A percentile compares a stretch with the other conserved stretches of the same genome.
Evolutionary conservation across 352 stramenopile genomes (phyloP).

Genomic region (Globisporangium ultimum): DNA sequence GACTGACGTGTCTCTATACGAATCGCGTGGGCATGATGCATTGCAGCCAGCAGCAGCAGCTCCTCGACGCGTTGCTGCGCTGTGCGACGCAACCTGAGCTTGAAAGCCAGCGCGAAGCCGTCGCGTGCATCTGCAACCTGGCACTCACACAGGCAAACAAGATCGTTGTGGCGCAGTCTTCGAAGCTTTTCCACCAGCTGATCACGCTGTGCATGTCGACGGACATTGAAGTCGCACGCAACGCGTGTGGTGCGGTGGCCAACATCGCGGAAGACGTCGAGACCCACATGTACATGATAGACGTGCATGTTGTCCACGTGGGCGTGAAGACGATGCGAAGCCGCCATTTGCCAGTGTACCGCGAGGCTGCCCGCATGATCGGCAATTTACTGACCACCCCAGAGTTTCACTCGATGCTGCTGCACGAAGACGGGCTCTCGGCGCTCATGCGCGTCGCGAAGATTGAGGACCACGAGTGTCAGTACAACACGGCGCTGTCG

Average conservation of each 20-base stretch:
- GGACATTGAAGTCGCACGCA: slow-evolving; percentile 90
- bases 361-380: slow-evolving; percentile 89
- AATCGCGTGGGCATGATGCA: slow-evolving; percentile 85
- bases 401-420: slow-evolving; percentile 76
- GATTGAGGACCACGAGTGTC: slow-evolving; percentile 89
- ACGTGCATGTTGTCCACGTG: slow-evolving; percentile 87
- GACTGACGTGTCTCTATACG: slow-evolving; percentile 75
- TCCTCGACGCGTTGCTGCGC: slow-evolving; percentile 51
- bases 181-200: slow-evolving; percentile 54
- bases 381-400: slow-evolving; percentile 88
- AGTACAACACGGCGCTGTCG: slow-evolving; percentile 86
- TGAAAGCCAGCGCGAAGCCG: slow-evolving; percentile 89
- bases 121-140: slow-evolving; percentile 86
- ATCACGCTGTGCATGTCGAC: slow-evolving; percentile 70
- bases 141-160: slow-evolving; percentile 82
- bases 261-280: slow-evolving; percentile 88
- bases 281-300: slow-evolving; percentile 82
- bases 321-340: slow-evolving; percentile 87
- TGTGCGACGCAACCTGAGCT: slow-evolving; percentile 49
- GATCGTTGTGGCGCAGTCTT: slow-evolving; percentile 43
- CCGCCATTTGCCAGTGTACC: slow-evolving; percentile 86
- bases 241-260: slow-evolving; percentile 88
- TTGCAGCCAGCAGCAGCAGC: slow-evolving; percentile 4
- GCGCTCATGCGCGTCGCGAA: slow-evolving; percentile 85
- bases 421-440: slow-evolving; percentile 85